Base-by-base conservation (phyloP, 768 basidiomycete genomes). In the Chalciporus chontae region DNA sequence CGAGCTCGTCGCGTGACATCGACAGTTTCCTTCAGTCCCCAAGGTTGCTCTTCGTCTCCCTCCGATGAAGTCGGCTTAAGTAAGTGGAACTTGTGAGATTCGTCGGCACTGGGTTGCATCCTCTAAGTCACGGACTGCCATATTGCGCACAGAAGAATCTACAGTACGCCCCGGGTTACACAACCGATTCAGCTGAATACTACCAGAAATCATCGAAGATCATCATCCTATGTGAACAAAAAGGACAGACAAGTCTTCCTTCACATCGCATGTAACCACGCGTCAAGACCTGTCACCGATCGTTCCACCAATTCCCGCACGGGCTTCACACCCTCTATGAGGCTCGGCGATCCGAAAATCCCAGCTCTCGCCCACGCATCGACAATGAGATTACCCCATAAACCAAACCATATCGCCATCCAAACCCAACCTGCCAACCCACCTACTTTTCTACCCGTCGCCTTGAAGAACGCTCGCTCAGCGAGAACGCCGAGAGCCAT, bases 401-500 rank as follows among this genome's bases (percentile, higher is more conserved):
- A 23, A 8, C 60, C 7, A 39, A 63, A 29, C 61, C 62, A 68
- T 0, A 29, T 14, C 56, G 60, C 61, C 21, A 65, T 63, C 72
- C 71, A 74, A 10, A 60, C n/a, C 57, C 66, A 61, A 7, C 71
- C 70, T 14, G 26, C 14, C 41, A 48, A 52, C 3, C 70, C 72
- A 23, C 54, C 53, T 7, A 69, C 64, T 21, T 53, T 57, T 43
- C 55, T 47, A 4, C 67, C 64, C 0, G 62, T 68, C n/a, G 55
- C 18, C n/a, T 31, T 19, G 45, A 48, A 38, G 51, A 51, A 68
- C 19, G 1, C 49, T 19, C 23, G 61, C 60, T 85, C 83, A 19
- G 78, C 43, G 3, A 79, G 45, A 15, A 77, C 60, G 3, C 79
- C 81, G 0, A 77, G 51, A 11, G 75, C 81, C 66, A 75, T 80